Percentiles rank a stretch among this genome's conserved stretches.
phyloP scores from a whole-genome alignment of 2,329 filamentous ascomycete species.

The Exophiala aquamarina region DNA sequence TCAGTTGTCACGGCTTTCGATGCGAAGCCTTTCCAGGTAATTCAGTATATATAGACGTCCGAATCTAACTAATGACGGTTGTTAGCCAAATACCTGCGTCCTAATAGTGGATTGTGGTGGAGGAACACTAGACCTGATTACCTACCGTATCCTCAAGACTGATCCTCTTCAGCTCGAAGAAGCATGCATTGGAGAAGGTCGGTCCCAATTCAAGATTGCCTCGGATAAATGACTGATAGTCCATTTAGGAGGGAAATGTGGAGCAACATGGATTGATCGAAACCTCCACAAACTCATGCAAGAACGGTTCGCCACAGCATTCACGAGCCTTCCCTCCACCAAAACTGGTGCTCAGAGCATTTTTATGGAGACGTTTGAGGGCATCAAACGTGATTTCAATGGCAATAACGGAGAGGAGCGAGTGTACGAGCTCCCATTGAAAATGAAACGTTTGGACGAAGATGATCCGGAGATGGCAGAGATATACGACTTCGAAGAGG shows the following conservation, averaged over 20 bases:
- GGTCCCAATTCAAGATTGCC: background rate
- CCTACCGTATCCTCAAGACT: background rate
- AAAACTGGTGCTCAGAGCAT: constrained; percentile 32
- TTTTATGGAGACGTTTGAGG: constrained; percentile 38
- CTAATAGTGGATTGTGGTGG: constrained; percentile 23
- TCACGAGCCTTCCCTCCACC: constrained; percentile 26
- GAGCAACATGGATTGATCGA: constrained; percentile 35
- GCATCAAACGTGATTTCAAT: constrained; percentile 32
- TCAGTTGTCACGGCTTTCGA: background rate
- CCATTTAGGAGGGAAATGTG: constrained; percentile 29
- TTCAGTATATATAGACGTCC: background rate
- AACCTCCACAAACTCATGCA: constrained; percentile 34
- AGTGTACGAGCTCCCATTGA: background rate
- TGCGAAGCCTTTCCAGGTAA: background rate
- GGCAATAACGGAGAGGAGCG: background rate
- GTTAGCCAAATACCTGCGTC: background rate
- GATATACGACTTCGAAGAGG: constrained; percentile 8
- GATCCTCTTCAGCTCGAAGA: constrained; percentile 2
- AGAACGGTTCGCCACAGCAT: constrained; percentile 30
- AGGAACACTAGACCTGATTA: constrained; percentile 17
- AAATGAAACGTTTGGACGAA: background rate
- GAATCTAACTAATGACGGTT: background rate
- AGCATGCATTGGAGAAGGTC: constrained; percentile 21
- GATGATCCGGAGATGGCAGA: background rate
- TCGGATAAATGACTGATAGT: background rate